A percentile compares a stretch with the other conserved stretches of the same genome.
Evolutionary conservation across 202 grass and related monocot genomes (phyloP).

Genomic region (Saccharum hybrid): DNA sequence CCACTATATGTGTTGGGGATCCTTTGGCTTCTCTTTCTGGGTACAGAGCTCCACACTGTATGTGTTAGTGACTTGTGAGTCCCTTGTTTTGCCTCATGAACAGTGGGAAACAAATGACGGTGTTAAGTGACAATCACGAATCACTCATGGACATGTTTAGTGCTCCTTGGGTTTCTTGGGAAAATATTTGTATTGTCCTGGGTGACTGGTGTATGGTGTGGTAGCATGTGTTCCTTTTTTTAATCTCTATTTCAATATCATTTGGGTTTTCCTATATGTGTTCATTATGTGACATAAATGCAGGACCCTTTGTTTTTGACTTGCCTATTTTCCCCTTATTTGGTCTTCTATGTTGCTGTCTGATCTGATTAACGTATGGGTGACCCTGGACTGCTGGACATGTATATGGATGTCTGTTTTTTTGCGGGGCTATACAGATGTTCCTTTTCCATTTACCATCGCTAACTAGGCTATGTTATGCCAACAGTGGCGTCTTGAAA

Average conservation of each 20-base stretch:
- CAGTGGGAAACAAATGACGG: background rate
- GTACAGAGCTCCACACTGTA: background rate
- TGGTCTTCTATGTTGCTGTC: background rate
- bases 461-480: background rate
- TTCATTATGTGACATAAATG: background rate
- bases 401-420: background rate
- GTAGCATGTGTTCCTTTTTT: background rate
- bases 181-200: background rate
- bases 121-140: background rate
- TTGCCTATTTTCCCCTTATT: background rate
- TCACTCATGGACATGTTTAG: background rate
- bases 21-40: too few relatives aligned
- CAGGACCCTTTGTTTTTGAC: background rate
- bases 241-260: background rate
- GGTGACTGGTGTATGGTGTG: background rate
- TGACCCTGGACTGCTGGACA: background rate
- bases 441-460: background rate
- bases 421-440: background rate
- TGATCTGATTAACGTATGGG: background rate
- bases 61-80: background rate
- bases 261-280: background rate
- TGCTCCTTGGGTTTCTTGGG: background rate
- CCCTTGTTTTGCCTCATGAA: background rate
- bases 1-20: background rate
- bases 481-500: background rate